A percentile compares a stretch with the other conserved stretches of the same genome.
phyloP scores from a whole-genome alignment of 805 yeast species.

The Lachancea sp. region DNA sequence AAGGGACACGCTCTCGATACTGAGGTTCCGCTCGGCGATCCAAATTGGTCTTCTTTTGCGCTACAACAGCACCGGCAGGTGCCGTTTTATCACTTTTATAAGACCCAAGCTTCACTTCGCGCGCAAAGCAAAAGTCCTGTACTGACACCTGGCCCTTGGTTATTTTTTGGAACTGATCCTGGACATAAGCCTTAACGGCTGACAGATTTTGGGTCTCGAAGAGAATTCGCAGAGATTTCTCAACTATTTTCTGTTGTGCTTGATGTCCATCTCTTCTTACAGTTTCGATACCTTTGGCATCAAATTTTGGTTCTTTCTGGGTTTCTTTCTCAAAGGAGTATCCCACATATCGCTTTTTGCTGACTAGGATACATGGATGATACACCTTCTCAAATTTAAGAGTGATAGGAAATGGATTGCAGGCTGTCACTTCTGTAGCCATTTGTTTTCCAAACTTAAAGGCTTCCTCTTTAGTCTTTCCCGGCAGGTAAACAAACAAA shows the following conservation, averaged over 20 bases:
- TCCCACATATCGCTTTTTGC: conserved; percentile 91
- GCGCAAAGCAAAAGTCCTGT: conserved; percentile 86
- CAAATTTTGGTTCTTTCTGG: conserved; percentile 62
- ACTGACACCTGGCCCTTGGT: conserved; percentile 55
- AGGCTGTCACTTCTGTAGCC: conserved; percentile 53
- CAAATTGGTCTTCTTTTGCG: conserved; percentile 50
- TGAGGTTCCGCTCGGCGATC: conserved; percentile 82
- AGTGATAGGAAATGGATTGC: conserved; percentile 74
- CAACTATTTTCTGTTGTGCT: conserved; percentile 79
- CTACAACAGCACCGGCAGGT: conserved; percentile 89
- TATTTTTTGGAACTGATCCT: conserved; percentile 61
- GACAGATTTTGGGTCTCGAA: conserved; percentile 73
- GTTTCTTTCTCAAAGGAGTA: conserved; percentile 57
- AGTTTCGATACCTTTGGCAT: conserved; percentile 96
- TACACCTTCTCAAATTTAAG: conserved; percentile 91
- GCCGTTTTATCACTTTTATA: conserved; percentile 65
- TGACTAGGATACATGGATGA: conserved; percentile 72
- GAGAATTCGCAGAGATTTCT: conserved; percentile 55
- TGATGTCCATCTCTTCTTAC: conserved; percentile 92
- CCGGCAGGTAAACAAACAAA: conserved; percentile 84
- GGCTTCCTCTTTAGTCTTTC: conserved; percentile 69
- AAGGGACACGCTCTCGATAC: conserved; percentile 82
- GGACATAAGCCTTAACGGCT: conserved; percentile 56
- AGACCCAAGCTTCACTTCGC: conserved; percentile 78
- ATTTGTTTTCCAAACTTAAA: conserved; percentile 67